Evolutionary conservation across 805 yeast genomes (phyloP).

Genomic region (Ogataea angusta): DNA sequence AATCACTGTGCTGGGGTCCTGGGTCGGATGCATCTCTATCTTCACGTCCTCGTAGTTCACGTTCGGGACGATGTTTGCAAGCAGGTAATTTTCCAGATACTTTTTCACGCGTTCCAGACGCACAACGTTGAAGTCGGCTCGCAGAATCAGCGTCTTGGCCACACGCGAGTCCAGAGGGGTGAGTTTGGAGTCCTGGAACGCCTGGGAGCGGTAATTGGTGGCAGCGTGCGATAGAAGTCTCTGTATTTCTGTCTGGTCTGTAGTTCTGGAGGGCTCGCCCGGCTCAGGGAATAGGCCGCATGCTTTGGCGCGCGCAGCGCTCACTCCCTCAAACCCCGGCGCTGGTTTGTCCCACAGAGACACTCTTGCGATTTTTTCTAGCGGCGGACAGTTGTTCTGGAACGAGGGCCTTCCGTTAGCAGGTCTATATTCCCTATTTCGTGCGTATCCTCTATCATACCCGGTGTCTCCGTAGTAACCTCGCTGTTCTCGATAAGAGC

Average conservation of each 20-base stretch:
- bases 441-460: neutral
- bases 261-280: constrained; percentile 44
- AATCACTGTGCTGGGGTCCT: constrained; percentile 38
- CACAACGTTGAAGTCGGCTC: constrained; percentile 19
- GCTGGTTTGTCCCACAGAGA: constrained; percentile 74
- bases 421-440: constrained; percentile 11
- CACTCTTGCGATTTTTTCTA: constrained; percentile 49
- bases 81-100: constrained; percentile 43
- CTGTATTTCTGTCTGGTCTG: constrained; percentile 35
- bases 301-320: constrained; percentile 73
- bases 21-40: constrained; percentile 28
- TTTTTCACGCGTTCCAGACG: constrained; percentile 38
- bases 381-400: constrained; percentile 37
- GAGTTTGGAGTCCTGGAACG: constrained; percentile 23
- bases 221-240: constrained; percentile 18
- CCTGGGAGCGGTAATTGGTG: constrained; percentile 10
- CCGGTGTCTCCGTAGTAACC: constrained; percentile 6
- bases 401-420: constrained; percentile 12
- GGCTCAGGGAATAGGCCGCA: constrained; percentile 78
- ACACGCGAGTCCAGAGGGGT: constrained; percentile 27
- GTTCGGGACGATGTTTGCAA: constrained; percentile 42
- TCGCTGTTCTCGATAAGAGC: constrained; percentile 2
- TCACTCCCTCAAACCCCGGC: constrained; percentile 63
- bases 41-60: constrained; percentile 30
- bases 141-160: constrained; percentile 25